These are phyloP conservation scores for Trichosporon coremiiforme DNA, from an alignment of 1,284 basidiomycete species.

Conservation along the genomic window DNA sequence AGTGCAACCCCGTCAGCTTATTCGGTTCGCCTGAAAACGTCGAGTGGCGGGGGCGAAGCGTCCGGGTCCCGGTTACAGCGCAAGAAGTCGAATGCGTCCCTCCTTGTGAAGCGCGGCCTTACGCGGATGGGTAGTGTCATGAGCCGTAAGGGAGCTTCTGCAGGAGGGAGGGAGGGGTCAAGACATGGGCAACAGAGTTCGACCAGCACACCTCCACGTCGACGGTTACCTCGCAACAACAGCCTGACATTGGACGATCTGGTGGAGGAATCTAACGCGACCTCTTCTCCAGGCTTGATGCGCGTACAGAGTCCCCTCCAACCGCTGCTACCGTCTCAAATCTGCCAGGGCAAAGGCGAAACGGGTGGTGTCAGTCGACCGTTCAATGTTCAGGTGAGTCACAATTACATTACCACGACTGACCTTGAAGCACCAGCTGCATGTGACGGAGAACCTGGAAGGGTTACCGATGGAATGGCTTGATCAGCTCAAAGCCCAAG, in stretches of 20 bases:
- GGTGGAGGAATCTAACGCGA: slow-evolving; percentile 5
- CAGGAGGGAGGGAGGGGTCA: not conserved
- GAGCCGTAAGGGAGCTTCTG: slow-evolving; percentile 25
- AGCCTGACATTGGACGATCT: slow-evolving; percentile 19
- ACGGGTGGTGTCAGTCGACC: slow-evolving; percentile 41
- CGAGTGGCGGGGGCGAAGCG: slow-evolving; percentile 9
- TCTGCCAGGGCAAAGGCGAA: not conserved
- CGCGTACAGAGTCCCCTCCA: not conserved
- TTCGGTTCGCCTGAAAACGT: not conserved
- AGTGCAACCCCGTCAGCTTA: slow-evolving; percentile 2
- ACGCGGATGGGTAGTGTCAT: slow-evolving; percentile 42
- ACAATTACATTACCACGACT: not conserved
- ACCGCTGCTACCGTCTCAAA: slow-evolving; percentile 24
- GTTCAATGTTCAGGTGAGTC: slow-evolving; percentile 50
- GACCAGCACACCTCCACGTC: not conserved
- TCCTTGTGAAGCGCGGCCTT: slow-evolving; percentile 39
- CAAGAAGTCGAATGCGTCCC: slow-evolving; percentile 36
- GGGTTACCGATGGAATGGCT: slow-evolving; percentile 49
- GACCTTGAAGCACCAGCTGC: slow-evolving; percentile 47
- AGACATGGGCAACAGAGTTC: not conserved
- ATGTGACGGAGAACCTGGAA: slow-evolving; percentile 47
- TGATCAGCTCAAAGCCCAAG: slow-evolving; percentile 41
- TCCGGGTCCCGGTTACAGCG: slow-evolving; percentile 18
- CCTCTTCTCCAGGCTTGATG: not conserved
- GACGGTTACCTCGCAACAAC: slow-evolving; percentile 3